Evolutionary conservation across 2,329 filamentous ascomycete species (phyloP), one percentile per base, ranked within the genome.

Genomic region (Diaporthe capsici): DNA sequence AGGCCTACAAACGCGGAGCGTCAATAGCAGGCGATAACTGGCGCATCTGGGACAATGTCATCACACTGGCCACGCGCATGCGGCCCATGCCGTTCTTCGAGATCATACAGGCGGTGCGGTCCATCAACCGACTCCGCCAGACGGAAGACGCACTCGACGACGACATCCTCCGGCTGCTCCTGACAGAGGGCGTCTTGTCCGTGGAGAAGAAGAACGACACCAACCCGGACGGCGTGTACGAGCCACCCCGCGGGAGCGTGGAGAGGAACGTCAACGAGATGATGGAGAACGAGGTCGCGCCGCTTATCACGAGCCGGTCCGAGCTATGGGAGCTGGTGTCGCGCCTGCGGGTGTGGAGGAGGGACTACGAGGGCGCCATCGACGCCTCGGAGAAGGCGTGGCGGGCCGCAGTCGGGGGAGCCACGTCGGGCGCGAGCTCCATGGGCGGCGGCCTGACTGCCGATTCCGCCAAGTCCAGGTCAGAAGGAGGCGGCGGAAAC

Each of bases 21-120:
- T 90, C 91, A 6, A 90, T 98, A 34, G 95, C 97, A 70, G 90
- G 95, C 83, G 93, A 95, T 80, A 96, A 96, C 85, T 94, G 94
- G 90, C 92, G 95, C 79, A 98, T 99, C 83, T 98, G 96, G 96
- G 95, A 98, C 82, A 99, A 99, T 80, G 93, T 98, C 22, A 90
- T 99, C 75, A 97, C 95, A 0, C 92, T 98, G 31, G 94, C 94
- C 0, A 91, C 94, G 0, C 94, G 95, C 2, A 90, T 97, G 39
- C 89, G 88, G 0, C 96, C 96, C 0, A 93, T 94, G 0, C 91
- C 93, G 0, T 92, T 95, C 81, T 83, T 87, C 0, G 95, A 98
- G 77, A 91, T 98, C 70, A 86, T 98, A 44, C 88, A 93, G 6
- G 95, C 95, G 0, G 89, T 97, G 76, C 90, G 90, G 55, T 91